These are phyloP conservation scores for Schoenoplectus triqueter DNA, from an alignment of 202 grass and related monocot species.

Conservation along the genomic window DNA sequence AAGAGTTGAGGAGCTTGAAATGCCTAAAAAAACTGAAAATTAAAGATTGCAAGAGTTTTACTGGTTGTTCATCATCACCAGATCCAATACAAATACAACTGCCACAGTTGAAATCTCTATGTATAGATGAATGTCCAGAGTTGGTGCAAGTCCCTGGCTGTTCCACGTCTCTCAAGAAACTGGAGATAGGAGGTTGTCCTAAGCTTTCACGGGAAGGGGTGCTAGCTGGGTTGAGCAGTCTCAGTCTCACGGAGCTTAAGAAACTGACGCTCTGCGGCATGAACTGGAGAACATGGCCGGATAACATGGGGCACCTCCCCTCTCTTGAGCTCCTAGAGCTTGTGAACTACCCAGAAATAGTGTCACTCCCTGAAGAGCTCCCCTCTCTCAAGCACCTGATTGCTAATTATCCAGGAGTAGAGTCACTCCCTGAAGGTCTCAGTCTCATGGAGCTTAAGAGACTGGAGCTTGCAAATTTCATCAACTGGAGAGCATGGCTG, in stretches of 20 bases:
- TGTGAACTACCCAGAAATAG: neutral
- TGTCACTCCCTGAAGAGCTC: neutral
- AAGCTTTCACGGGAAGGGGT: neutral
- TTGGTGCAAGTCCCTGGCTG: conserved; percentile 8
- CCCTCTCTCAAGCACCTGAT: neutral
- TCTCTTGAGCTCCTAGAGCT: neutral
- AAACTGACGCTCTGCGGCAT: neutral
- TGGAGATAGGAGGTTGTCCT: neutral
- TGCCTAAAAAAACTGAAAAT: neutral
- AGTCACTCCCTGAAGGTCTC: neutral
- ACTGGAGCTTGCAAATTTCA: no score
- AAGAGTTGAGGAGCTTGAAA: conserved; percentile 31
- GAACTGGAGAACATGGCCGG: conserved; percentile 39
- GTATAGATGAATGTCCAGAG: rapidly evolving
- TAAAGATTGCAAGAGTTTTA: rapidly evolving
- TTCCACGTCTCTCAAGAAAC: neutral
- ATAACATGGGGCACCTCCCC: no score
- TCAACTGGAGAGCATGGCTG: no score
- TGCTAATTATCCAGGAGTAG: neutral
- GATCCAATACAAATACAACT: neutral
- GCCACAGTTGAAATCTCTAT: neutral
- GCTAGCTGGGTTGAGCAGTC: neutral
- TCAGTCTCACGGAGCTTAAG: neutral
- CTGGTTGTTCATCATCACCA: neutral
- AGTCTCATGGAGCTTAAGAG: no score